These are phyloP conservation scores for Hirschfeldia incana DNA, from an alignment of 345 rosid genomes.

Conservation along the genomic window DNA sequence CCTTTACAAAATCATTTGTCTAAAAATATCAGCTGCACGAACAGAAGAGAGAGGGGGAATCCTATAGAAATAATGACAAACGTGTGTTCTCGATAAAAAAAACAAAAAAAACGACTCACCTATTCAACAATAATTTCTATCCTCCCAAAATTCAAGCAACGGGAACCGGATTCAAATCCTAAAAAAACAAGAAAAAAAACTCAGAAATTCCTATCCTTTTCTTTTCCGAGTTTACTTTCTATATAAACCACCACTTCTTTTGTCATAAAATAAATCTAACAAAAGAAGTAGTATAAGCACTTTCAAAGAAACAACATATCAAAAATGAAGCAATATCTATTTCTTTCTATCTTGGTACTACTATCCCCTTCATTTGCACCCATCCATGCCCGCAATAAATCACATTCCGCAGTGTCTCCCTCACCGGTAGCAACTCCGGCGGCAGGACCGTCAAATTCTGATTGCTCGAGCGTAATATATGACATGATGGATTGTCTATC, in stretches of 20 bases:
- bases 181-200: not conserved
- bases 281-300: not conserved
- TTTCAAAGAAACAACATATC: not conserved
- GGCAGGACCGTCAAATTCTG: conserved; percentile 24
- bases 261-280: not conserved
- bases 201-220: not conserved
- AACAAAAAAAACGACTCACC: not conserved
- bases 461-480: conserved; percentile 40
- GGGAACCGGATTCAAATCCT: not conserved
- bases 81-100: not conserved
- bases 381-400: conserved; percentile 22
- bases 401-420: conserved; percentile 8
- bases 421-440: conserved; percentile 22
- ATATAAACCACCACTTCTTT: not conserved
- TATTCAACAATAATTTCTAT: not conserved
- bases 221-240: not conserved
- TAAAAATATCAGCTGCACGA: no score
- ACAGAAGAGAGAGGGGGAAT: no score
- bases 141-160: not conserved
- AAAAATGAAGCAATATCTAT: not conserved
- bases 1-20: no score
- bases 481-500: conserved; percentile 50
- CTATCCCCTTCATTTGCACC: conserved; percentile 2
- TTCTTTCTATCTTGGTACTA: not conserved
- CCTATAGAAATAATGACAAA: not conserved